Evolutionary conservation across 495 filamentous ascomycete genomes (phyloP).

Genomic region (Daldinia bambusicola): DNA sequence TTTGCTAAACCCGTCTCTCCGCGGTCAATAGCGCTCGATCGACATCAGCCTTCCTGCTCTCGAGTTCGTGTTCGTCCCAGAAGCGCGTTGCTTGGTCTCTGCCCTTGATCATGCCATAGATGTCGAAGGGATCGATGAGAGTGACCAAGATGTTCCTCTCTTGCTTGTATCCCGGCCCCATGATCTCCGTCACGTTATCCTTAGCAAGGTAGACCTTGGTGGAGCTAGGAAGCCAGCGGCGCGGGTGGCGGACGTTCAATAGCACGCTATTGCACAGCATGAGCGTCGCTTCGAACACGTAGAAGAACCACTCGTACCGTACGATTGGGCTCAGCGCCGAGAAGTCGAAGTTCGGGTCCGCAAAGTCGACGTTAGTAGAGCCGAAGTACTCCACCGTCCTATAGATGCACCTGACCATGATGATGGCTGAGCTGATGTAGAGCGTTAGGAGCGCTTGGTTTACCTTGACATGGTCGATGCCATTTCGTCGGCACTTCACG

Average conservation of each 20-base stretch:
- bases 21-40: neutral
- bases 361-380: slow-evolving; percentile 48
- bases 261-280: slow-evolving; percentile 72
- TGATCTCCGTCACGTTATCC: slow-evolving; percentile 73
- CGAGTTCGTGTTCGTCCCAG: slow-evolving; percentile 60
- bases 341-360: slow-evolving; percentile 45
- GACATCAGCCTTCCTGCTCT: slow-evolving; percentile 8
- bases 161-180: slow-evolving; percentile 71
- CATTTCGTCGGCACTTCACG: slow-evolving; percentile 62
- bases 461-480: slow-evolving; percentile 66
- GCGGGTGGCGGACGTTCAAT: slow-evolving; percentile 72
- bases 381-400: slow-evolving; percentile 72
- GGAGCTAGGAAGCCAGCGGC: slow-evolving; percentile 67
- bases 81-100: slow-evolving; percentile 62
- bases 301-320: slow-evolving; percentile 78
- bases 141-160: slow-evolving; percentile 62
- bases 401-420: slow-evolving; percentile 71
- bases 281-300: slow-evolving; percentile 71
- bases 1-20: neutral
- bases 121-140: slow-evolving; percentile 74
- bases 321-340: slow-evolving; percentile 61
- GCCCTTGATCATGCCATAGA: slow-evolving; percentile 65
- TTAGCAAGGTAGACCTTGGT: slow-evolving; percentile 71
- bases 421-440: slow-evolving; percentile 69
- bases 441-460: slow-evolving; percentile 67